phyloP scores from a whole-genome alignment of 306 rosid species.

The Cicer cuneatum region DNA sequence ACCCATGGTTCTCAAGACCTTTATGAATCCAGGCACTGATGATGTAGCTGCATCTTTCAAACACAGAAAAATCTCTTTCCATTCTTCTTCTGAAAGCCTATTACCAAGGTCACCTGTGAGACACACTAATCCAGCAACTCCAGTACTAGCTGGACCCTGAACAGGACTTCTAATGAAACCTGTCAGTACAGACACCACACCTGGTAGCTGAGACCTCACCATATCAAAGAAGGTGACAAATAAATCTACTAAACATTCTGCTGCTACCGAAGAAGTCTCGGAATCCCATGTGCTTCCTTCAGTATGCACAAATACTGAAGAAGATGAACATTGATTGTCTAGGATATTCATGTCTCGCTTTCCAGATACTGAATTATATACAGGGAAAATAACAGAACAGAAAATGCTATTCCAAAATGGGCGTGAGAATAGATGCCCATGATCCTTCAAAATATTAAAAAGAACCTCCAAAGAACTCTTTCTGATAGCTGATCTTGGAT shows the following conservation, averaged over 20 bases:
- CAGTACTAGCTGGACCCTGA: conserved; percentile 92
- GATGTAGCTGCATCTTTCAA: conserved; percentile 82
- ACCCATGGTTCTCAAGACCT: conserved; percentile 84
- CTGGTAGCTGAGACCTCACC: conserved; percentile 81
- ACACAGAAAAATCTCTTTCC: conserved; percentile 78
- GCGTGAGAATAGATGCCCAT: conserved; percentile 86
- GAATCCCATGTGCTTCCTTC: conserved; percentile 89
- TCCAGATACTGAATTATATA: conserved; percentile 60
- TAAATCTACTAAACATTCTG: conserved; percentile 82
- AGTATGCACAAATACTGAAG: conserved; percentile 52
- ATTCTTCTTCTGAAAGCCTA: conserved; percentile 78
- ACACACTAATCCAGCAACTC: conserved; percentile 82
- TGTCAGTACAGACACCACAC: conserved; percentile 74
- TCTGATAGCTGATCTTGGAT: conserved; percentile 92
- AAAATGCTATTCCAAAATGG: conserved; percentile 82
- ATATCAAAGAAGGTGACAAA: conserved; percentile 70
- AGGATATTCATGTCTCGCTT: conserved; percentile 53
- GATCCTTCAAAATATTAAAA: conserved; percentile 93
- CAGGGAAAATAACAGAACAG: conserved; percentile 75
- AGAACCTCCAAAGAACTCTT: conserved; percentile 98
- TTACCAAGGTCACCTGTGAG: conserved; percentile 75
- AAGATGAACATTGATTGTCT: conserved; percentile 51
- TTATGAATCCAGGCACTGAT: conserved; percentile 76
- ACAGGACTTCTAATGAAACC: conserved; percentile 81
- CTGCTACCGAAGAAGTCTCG: conserved; percentile 84